phyloP scores from a whole-genome alignment of 768 basidiomycete species.

The Termitomyces heimii region DNA sequence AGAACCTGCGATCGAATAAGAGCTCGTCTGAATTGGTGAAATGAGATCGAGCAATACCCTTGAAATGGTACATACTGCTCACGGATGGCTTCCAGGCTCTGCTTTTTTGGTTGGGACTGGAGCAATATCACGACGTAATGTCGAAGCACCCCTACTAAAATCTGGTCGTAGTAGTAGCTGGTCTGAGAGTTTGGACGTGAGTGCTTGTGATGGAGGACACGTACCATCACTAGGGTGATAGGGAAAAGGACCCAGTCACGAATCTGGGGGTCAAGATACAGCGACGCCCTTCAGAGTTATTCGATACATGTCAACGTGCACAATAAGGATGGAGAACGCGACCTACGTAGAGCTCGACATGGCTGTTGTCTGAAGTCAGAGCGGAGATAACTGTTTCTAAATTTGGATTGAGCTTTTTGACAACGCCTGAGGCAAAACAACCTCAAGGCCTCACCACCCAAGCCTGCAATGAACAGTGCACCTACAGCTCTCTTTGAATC shows the following conservation, averaged over 20 bases:
- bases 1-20: constrained; percentile 81
- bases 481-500: constrained; percentile 84
- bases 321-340: not conserved
- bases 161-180: constrained; percentile 36
- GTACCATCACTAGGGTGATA: constrained; percentile 94
- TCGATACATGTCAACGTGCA: not conserved
- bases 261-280: constrained; percentile 92
- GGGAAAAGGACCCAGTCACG: constrained; percentile 93
- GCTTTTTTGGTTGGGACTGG: constrained; percentile 78
- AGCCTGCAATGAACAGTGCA: constrained; percentile 64
- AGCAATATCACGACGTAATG: constrained; percentile 90
- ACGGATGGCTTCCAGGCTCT: constrained; percentile 69
- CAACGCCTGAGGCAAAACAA: too few relatives aligned
- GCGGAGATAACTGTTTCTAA: not conserved
- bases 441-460: too few relatives aligned
- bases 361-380: constrained; percentile 13
- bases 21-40: constrained; percentile 47
- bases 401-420: not conserved
- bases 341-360: constrained; percentile 45
- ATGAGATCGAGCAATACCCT: constrained; percentile 1
- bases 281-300: constrained; percentile 33
- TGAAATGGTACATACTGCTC: constrained; percentile 73
- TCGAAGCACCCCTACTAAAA: constrained; percentile 86
- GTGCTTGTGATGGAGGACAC: constrained; percentile 17
- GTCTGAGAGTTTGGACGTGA: not conserved